A percentile compares a stretch with the other conserved stretches of the same genome.
Conservation (phyloP, 2,329 filamentous ascomycete species). For the Geoglossum cookeanum region DNA sequence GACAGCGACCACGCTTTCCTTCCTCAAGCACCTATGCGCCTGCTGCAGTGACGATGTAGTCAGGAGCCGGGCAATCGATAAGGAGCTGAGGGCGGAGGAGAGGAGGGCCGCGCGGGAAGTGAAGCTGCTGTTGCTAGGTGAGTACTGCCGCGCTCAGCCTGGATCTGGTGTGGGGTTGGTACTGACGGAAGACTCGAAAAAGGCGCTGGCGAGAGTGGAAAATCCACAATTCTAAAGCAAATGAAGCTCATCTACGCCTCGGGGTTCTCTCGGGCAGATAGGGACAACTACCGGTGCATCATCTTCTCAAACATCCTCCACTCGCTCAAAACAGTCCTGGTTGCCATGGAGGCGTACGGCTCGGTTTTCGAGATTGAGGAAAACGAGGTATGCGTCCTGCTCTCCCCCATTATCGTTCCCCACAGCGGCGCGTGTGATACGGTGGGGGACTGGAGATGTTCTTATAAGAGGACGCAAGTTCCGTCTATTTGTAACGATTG, state of each 20-base stretch:
- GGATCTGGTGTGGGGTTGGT: no score
- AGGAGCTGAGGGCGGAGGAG: slow-evolving; percentile 66
- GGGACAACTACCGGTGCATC: slow-evolving; percentile 68
- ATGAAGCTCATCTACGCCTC: slow-evolving; percentile 96
- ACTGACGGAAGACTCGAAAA: no score
- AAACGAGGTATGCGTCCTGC: slow-evolving; percentile 4
- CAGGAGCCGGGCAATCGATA: slow-evolving; percentile 64
- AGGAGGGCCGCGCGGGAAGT: slow-evolving; percentile 73
- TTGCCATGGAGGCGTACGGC: slow-evolving; percentile 73
- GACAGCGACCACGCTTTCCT: no score
- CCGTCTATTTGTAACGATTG: no score
- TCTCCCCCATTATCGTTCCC: not conserved
- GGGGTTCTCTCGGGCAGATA: slow-evolving; percentile 76
- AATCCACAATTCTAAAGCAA: slow-evolving; percentile 88
- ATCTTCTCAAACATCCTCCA: slow-evolving; percentile 91
- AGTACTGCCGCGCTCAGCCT: no score
- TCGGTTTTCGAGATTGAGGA: slow-evolving; percentile 52
- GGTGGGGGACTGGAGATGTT: no score
- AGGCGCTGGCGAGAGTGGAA: slow-evolving; percentile 94
- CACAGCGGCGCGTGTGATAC: no score
- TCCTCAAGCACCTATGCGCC: no score
- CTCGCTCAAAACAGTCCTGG: slow-evolving; percentile 74
- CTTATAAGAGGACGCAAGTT: no score
- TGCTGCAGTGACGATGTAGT: slow-evolving; percentile 30
- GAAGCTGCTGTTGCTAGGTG: slow-evolving; percentile 83